A percentile compares a stretch with the other conserved stretches of the same genome.
Evolutionary conservation across 2,329 filamentous ascomycete species (phyloP).

Genomic region (Fonsecaea pugnacius): DNA sequence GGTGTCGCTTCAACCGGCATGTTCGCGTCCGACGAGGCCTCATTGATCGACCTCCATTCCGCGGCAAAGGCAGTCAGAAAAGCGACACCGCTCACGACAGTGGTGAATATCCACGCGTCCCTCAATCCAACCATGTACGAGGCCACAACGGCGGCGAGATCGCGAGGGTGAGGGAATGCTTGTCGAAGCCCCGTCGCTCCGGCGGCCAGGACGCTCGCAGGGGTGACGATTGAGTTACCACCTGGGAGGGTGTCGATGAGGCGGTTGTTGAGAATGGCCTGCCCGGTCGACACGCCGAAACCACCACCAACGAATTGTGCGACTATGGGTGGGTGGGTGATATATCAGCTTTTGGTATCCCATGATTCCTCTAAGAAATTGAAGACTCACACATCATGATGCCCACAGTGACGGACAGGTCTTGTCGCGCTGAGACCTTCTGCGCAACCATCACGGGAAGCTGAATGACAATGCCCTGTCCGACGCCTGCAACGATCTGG

Average conservation of each 20-base stretch:
- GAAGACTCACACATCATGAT: conserved; percentile 28
- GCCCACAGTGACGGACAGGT: conserved; percentile 3
- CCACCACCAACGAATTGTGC: conserved; percentile 40
- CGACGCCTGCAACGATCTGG: conserved; percentile 42
- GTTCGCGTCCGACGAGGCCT: neutral
- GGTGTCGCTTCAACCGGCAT: neutral
- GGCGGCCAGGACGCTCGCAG: conserved; percentile 35
- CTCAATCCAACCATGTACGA: conserved; percentile 41
- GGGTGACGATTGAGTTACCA: conserved; percentile 37
- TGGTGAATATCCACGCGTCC: conserved; percentile 30
- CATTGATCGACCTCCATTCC: conserved; percentile 1
- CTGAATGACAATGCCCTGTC: conserved; percentile 37
- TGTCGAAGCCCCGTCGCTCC: conserved; percentile 40
- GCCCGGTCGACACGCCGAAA: conserved; percentile 39
- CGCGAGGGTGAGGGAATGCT: conserved; percentile 35
- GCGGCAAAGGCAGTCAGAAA: neutral
- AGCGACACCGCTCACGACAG: conserved; percentile 3
- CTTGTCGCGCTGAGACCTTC: conserved; percentile 3
- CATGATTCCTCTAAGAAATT: neutral
- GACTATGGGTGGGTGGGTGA: conserved; percentile 35
- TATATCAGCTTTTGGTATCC: conserved; percentile 6
- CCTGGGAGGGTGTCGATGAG: conserved; percentile 35
- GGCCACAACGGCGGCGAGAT: conserved; percentile 35
- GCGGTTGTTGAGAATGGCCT: conserved; percentile 41
- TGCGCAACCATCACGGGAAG: conserved; percentile 12